Base-by-base conservation (phyloP, 2,329 filamentous ascomycete species). In the Fusarium sp. region DNA sequence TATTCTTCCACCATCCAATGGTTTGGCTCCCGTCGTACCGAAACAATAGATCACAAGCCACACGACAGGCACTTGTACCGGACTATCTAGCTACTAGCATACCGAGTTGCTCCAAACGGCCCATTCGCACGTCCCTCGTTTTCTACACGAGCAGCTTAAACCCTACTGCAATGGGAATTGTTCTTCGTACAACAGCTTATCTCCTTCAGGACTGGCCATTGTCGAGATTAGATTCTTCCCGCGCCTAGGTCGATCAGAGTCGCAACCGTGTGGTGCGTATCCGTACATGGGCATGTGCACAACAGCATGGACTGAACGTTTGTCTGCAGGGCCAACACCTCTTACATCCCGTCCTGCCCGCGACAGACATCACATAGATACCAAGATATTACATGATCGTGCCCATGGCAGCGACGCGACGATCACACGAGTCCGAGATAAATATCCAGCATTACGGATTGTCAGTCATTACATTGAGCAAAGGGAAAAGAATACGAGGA, bases 151-250 rank as follows among this genome's bases (percentile, higher is more conserved):
- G 44, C 43, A 44, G 53, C 44, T 65, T 56, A 63, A 66, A 65
- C 53, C 61, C 48, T 43, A 57, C 61, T 41, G n/a, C 23, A n/a
- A 63, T 51, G 55, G 44, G 54, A 49, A 65, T 42, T 43, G 49
- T 51, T 29, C 27, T 29, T 29, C 35, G 53, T 63, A 43, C 38
- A 65, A 65, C 52, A 46, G 36, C 45, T 43, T 63, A 42, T 39
- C 41, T 29, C 31, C 35, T 58, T 58, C 45, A 19, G 27, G 25
- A 6, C 32, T 49, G 48, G 42, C 45, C 52, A 49, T 54, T 54
- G 44, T 60, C 53, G 54, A 68, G 62, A 68, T 70, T 66, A 63
- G 29, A 58, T 57, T 61, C 65, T 67, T 69, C 66, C 61, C 66
- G 61, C 55, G 42, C 54, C 50, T 63, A 13, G 10, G n/a, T 25